Evolutionary conservation across 441 rosid genomes (phyloP), one percentile per base, ranked within the genome.

Genomic region (Isatis lusitanica): DNA sequence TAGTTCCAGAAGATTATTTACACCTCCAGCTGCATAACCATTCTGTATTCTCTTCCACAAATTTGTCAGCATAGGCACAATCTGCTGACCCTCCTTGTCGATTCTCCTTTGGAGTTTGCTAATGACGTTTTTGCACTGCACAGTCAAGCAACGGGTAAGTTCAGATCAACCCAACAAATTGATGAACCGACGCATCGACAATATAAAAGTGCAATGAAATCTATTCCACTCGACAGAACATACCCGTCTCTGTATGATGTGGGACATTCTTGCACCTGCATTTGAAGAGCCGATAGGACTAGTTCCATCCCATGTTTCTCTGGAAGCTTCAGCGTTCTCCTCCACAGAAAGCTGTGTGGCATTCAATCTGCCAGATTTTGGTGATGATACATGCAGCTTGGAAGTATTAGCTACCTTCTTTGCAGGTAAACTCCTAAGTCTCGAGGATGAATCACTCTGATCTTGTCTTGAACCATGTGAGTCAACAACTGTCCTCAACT

Each of bases 71-170:
- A 96, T 87, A 56, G 99, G 99, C 62, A 93, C 91, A 79, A 96
- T 92, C 68, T 91, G 93, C 78, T 87, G 95, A 48, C 99, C 99
- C 85, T 96, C 98, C 78, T 93, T 96, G 50, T 84, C 94, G 24
- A 96, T 84, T 81, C 91, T 90, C 83, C 92, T 88, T 73, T 89
- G 97, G 47, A 96, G 90, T 90, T 96, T 96, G 90, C 88, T 83
- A 38, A 90, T 74, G 59, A 91, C 99, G 74, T 84, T 91, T 84
- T 93, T 96, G 84, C 96, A 93, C 99, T 96, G 88, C 77, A 77
- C 36, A 36, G 53, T 42, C 42, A 40, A 68, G 44, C 51, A 48
- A 9, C 8, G 1, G n/a, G 30, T 52, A 26, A 40, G 61, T 63
- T 56, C 56, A 55, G 56, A 39, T 35, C 55, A 66, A 55, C 39